These are phyloP conservation scores for Alternaria arbusti DNA, from an alignment of 2,329 filamentous ascomycete species.

Conservation along the genomic window DNA sequence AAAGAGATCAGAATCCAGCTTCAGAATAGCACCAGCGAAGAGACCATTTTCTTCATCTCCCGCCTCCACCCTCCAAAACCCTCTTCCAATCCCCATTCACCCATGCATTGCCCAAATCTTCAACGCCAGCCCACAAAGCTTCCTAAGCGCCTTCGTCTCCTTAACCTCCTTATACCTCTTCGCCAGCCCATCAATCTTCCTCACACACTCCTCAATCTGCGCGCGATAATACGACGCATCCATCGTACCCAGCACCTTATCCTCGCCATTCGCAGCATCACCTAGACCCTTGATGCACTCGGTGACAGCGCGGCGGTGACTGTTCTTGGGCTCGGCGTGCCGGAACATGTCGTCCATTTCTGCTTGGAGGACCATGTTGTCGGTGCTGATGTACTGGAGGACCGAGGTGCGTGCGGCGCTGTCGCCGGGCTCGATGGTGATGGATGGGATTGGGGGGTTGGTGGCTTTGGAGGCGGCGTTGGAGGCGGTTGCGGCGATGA, in stretches of 20 bases:
- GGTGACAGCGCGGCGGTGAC: not conserved
- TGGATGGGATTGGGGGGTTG: not conserved
- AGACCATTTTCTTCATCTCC: not conserved
- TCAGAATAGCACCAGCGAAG: not conserved
- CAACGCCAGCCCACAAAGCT: constrained; percentile 1
- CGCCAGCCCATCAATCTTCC: not conserved
- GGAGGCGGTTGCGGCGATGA: not conserved
- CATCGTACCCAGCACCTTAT: not conserved
- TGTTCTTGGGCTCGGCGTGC: not conserved
- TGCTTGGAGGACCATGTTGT: constrained; percentile 1
- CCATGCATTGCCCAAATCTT: constrained; percentile 5
- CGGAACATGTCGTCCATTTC: constrained; percentile 2
- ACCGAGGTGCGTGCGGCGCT: not conserved
- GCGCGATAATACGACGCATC: not conserved
- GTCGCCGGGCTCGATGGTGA: not conserved
- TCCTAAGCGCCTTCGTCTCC: constrained; percentile 1
- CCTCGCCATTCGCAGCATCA: not conserved
- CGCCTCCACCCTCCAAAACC: not conserved
- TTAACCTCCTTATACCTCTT: not conserved
- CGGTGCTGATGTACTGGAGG: not conserved
- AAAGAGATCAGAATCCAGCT: not conserved
- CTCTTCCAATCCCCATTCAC: not conserved
- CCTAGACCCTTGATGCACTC: not conserved
- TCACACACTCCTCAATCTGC: constrained; percentile 2
- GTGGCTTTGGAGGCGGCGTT: not conserved